These are phyloP conservation scores for Dendrostoma leiphaemia DNA, from an alignment of 2,329 filamentous ascomycete genomes.

Conservation along the genomic window DNA sequence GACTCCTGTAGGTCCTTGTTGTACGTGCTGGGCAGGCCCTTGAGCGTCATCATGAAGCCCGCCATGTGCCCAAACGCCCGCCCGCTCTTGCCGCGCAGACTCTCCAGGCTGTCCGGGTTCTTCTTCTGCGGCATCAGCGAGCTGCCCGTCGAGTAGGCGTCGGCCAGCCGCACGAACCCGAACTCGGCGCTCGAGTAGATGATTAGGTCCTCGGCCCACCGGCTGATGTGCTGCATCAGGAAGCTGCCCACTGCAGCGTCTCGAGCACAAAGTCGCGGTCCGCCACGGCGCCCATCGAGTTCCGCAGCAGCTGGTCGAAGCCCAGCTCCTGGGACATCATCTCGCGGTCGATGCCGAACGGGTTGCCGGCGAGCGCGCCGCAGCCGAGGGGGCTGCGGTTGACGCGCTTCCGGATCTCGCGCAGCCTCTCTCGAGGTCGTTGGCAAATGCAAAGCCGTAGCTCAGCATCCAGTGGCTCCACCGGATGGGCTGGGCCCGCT, in stretches of 20 bases:
- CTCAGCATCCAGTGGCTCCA: conserved; percentile 83
- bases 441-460: conserved; percentile 68
- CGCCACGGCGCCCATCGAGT: conserved; percentile 72
- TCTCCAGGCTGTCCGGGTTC: conserved; percentile 68
- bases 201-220: conserved; percentile 84
- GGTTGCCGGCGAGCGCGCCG: conserved; percentile 77
- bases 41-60: conserved; percentile 66
- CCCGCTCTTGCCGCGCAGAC: conserved; percentile 62
- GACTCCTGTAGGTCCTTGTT: conserved; percentile 68
- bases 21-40: conserved; percentile 74
- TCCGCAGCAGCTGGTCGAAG: conserved; percentile 72
- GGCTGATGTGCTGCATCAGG: conserved; percentile 75
- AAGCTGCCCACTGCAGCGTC: conserved; percentile 75
- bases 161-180: conserved; percentile 71
- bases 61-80: conserved; percentile 48
- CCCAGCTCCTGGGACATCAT: conserved; percentile 78
- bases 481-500: conserved; percentile 75
- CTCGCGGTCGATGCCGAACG: conserved; percentile 77
- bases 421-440: conserved; percentile 76
- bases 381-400: conserved; percentile 71
- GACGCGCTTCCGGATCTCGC: conserved; percentile 70
- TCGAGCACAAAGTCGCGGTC: conserved; percentile 84
- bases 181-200: conserved; percentile 77
- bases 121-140: conserved; percentile 83
- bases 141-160: conserved; percentile 77